Conservation (phyloP, 2,329 filamentous ascomycete species). For the Metarhizium guizhouense region DNA sequence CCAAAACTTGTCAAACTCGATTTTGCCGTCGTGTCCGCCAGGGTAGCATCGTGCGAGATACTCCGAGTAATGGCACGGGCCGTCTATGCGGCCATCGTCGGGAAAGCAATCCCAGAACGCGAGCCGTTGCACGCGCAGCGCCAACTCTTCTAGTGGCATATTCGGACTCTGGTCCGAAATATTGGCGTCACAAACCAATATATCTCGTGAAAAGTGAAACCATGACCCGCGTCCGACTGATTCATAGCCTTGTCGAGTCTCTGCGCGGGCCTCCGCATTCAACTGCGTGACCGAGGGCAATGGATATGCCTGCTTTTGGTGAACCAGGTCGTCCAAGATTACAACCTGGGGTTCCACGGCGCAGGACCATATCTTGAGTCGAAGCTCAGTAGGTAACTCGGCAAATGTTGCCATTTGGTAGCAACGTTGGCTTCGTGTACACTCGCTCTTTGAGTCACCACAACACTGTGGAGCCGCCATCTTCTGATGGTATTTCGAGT, state of each 20-base stretch:
- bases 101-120: slow-evolving; percentile 32
- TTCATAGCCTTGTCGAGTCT: slow-evolving; percentile 26
- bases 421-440: background rate
- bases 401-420: slow-evolving; percentile 12
- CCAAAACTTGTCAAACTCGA: slow-evolving; percentile 28
- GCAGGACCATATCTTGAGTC: slow-evolving; percentile 28
- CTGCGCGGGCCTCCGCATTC: slow-evolving; percentile 24
- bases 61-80: slow-evolving; percentile 23
- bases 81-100: slow-evolving; percentile 26
- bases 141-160: slow-evolving; percentile 23
- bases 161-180: slow-evolving; percentile 24
- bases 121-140: slow-evolving; percentile 23
- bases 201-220: slow-evolving; percentile 27
- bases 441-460: background rate
- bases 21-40: slow-evolving; percentile 19
- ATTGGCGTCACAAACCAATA: slow-evolving; percentile 28
- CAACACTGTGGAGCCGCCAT: slow-evolving; percentile 3
- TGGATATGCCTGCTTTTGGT: slow-evolving; percentile 20
- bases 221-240: slow-evolving; percentile 25
- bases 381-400: slow-evolving; percentile 26
- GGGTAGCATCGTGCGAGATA: slow-evolving; percentile 25
- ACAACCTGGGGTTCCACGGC: slow-evolving; percentile 27
- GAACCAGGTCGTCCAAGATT: slow-evolving; percentile 25
- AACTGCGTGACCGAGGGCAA: slow-evolving; percentile 27
- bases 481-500: slow-evolving; percentile 1